Base-by-base conservation (phyloP, 2,329 filamentous ascomycete species). In the Fusarium protoensiforme region DNA sequence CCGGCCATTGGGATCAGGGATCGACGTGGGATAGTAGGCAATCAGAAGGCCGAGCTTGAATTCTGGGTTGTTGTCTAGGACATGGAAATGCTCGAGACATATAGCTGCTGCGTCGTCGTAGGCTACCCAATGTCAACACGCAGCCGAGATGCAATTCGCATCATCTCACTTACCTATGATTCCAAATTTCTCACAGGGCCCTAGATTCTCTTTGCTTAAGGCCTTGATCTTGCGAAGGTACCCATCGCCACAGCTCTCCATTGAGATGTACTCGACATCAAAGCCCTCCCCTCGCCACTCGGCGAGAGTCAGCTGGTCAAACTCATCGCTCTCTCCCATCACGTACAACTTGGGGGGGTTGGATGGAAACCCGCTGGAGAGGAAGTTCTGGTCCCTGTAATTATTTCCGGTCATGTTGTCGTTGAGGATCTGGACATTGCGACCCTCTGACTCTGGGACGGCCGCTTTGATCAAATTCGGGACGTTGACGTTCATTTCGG, bases 211-310 rank as follows among this genome's bases (percentile, higher is more conserved):
- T 22, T 72, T 79, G 41, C 78, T 79, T 39, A 86, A 64, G 1
- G 74, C 73, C 48, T 78, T 78, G 29, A 86, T 74, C 68, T 80
- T 83, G 4, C 66, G 64, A 14, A 76, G 33, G 67, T 85, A 86
- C 24, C 80, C 78, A 7, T 80, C 77, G 6, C 71, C 78, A 4
- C 78, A 79, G 11, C 74, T 74, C 8, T 81, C 83, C 79, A 86
- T 81, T 4, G 83, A 74, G 36, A 86, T 68, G 27, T 86, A 86
- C 56, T 83, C 80, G 10, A 84, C 84, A 10, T 84, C 71, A 64
- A 86, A 86, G 0, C 83, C 83, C 64, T 86, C 85, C 13, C 79
- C 80, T 22, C 75, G 78, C 85, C 85, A 86, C 22, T 84, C 82
- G 1, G 65, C 64, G 0, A 86, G 33, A 0, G 81, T 84, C 0